Conservation (phyloP, 2,329 filamentous ascomycete genomes). For the Elsinoe batatas region DNA sequence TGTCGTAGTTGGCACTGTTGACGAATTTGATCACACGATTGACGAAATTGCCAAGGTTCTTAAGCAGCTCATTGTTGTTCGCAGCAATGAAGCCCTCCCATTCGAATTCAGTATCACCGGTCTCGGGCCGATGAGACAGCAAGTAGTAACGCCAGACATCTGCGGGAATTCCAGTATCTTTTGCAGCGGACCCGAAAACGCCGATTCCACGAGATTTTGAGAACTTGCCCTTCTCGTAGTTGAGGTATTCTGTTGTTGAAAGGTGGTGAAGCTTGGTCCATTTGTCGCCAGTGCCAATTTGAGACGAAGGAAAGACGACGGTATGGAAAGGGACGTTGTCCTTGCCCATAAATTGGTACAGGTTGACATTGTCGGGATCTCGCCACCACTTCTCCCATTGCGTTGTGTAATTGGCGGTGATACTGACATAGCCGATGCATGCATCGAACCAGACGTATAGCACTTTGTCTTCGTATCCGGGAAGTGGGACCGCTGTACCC, state of each 20-base stretch:
- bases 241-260: constrained; percentile 80
- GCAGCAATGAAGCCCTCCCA: constrained; percentile 73
- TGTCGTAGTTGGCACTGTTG: constrained; percentile 61
- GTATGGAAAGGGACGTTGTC: constrained; percentile 82
- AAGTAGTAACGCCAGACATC: constrained; percentile 95
- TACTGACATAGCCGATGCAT: constrained; percentile 90
- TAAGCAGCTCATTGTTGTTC: constrained; percentile 84
- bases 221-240: constrained; percentile 86
- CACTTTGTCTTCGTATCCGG: constrained; percentile 64
- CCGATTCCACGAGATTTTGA: constrained; percentile 83
- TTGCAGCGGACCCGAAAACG: constrained; percentile 83
- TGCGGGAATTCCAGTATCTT: constrained; percentile 71
- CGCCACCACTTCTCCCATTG: constrained; percentile 95
- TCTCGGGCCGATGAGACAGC: constrained; percentile 74
- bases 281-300: constrained; percentile 71
- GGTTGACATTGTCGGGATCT: constrained; percentile 73
- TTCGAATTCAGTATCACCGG: constrained; percentile 78
- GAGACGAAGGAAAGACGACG: constrained; percentile 81
- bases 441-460: constrained; percentile 93
- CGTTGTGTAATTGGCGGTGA: constrained; percentile 79
- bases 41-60: constrained; percentile 55
- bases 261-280: constrained; percentile 88
- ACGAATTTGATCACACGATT: constrained; percentile 56
- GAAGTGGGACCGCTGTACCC: constrained; percentile 57
- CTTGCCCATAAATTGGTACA: constrained; percentile 96